Conservation (phyloP, 2,329 filamentous ascomycete genomes). For the Colletotrichum zoysiae region DNA sequence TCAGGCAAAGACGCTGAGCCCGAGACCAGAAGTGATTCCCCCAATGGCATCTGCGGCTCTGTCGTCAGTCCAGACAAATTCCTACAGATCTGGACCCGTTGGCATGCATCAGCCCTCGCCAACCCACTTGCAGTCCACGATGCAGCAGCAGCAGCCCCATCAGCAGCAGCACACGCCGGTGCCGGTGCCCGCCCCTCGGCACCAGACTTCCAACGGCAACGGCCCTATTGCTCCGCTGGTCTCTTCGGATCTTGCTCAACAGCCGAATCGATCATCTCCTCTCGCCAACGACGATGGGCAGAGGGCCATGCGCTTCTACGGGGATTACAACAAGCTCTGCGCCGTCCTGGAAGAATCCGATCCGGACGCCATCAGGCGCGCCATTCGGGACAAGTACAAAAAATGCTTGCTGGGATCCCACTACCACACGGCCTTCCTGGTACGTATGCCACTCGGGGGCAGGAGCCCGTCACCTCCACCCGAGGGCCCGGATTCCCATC, state of each 20-base stretch:
- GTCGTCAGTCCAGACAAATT: background rate
- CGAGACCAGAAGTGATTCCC: background rate
- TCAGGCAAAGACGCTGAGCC: background rate
- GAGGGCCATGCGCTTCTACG: constrained; percentile 47
- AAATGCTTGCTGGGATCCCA: constrained; percentile 64
- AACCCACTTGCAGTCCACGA: background rate
- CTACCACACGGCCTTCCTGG: constrained; percentile 66
- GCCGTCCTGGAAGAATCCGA: constrained; percentile 56
- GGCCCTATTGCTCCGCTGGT: background rate
- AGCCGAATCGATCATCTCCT: background rate
- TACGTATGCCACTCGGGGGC: constrained; percentile 50
- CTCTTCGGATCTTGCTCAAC: background rate
- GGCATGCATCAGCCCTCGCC: background rate
- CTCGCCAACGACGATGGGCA: background rate
- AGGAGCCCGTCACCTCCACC: constrained; percentile 3
- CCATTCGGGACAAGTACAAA: constrained; percentile 64
- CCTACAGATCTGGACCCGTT: background rate
- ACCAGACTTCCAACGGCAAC: background rate
- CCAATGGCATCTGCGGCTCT: background rate
- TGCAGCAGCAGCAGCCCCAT: background rate
- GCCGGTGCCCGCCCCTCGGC: background rate
- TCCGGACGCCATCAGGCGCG: constrained; percentile 61
- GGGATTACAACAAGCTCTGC: constrained; percentile 55
- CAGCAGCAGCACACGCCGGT: background rate
- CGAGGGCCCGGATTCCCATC: background rate